Base-by-base conservation (phyloP, 108 stramenopile species). In the Nitzschia inconspicua region DNA sequence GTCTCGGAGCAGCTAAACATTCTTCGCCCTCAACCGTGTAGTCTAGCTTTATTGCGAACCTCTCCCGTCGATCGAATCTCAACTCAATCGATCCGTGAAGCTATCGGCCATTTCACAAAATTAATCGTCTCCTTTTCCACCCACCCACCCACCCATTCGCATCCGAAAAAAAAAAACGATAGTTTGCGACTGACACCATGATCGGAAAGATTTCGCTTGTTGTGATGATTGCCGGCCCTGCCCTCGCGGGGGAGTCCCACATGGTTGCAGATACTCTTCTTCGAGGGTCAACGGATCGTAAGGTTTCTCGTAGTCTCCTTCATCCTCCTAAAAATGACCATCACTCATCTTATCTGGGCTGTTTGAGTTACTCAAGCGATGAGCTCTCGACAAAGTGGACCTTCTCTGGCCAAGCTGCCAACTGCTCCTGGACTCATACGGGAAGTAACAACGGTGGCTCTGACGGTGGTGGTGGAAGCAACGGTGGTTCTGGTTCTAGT, bases 391-490 rank as follows among this genome's bases (percentile, higher is more conserved):
- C 11, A n/a, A 0, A 3, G 11, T 77, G 76, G 59, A 72, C 57
- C 44, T 78, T 66, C 43, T 58, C 61, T 13, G 79, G 82, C 8
- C 47, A 67, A 32, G 68, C 79, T 47, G 82, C 85, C 13, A 63
- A 68, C 26, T 77, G 82, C 71, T 51, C 70, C 8, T 78, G 61
- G 36, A 35, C 47, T 10, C 65, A 65, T 65, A 46, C 11, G 22
- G 49, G 50, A 29, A 54, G 58, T n/a, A 36, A 39, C 16, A 39
- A 48, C 35, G 20, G 26, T 24, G 44, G 46, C 25, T 39, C 59
- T 39, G 44, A 43, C 9, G 23, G 26, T 30, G 53, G 49, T 30
- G 37, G 61, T 30, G 63, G 44, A 35, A 50, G 43, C 42, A 43
- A 18, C 43, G 54, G 63, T 16, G 40, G 64, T 14, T 44, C 44